phyloP scores from a whole-genome alignment of 2,329 filamentous ascomycete species.

The Botrytis squamosa region DNA sequence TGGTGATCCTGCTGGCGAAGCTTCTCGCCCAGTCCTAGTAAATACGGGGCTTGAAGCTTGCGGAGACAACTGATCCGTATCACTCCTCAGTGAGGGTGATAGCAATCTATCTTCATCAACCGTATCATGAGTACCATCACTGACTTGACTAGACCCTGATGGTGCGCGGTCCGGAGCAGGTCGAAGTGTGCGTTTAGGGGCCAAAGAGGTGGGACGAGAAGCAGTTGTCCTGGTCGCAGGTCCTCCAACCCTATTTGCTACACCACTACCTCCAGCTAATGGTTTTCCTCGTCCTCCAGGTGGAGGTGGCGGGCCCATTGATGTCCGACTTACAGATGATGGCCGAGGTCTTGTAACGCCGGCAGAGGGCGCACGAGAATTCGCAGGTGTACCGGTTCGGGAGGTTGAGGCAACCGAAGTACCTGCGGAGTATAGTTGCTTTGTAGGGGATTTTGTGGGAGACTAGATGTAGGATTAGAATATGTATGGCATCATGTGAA shows the following conservation, averaged over 20 bases:
- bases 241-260: constrained; percentile 35
- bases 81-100: constrained; percentile 51
- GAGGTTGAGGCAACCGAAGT: constrained; percentile 58
- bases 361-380: constrained; percentile 45
- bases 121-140: constrained; percentile 35
- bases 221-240: constrained; percentile 27
- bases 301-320: constrained; percentile 62
- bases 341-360: constrained; percentile 51
- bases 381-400: constrained; percentile 64
- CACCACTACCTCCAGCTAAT: constrained; percentile 39
- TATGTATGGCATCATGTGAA: constrained; percentile 1
- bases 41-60: constrained; percentile 36
- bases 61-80: constrained; percentile 41
- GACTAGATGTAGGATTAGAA: constrained; percentile 51
- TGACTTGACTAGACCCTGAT: constrained; percentile 38
- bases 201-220: constrained; percentile 31
- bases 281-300: constrained; percentile 42
- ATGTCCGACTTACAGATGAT: constrained; percentile 56
- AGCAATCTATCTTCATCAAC: constrained; percentile 32
- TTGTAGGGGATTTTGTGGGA: constrained; percentile 76
- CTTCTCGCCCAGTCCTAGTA: constrained; percentile 30
- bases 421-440: constrained; percentile 57
- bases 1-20: constrained; percentile 33
- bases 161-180: constrained; percentile 36
- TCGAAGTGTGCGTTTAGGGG: constrained; percentile 34